Evolutionary conservation across 2,329 filamentous ascomycete species (phyloP), one percentile per base, ranked within the genome.

Genomic region (Xylaria sp.): DNA sequence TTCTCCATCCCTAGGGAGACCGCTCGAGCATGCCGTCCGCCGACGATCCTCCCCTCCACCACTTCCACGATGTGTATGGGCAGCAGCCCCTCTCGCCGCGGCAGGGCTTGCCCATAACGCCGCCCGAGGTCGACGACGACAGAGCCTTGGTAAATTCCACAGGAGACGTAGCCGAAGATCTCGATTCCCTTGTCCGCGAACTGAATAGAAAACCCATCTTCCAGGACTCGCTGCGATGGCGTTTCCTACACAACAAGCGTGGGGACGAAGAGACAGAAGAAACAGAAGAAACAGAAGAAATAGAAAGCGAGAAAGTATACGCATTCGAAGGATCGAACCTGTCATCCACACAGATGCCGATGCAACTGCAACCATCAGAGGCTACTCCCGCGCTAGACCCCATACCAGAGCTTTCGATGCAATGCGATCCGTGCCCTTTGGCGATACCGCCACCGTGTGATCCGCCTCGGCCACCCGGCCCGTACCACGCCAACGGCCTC

Each of bases 1-100:
- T 69, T 70, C 62, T 64, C 64, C 64, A 66, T 69, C 64, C 52
- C 43, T 46, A 58, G 60, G 62, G 68, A 67, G 67, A 60, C 64
- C 52, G 63, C 59, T 68, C 65, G 63, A 65, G 61, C 58, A 67
- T 62, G 47, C 38, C 55, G 21, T 51, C 58, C 54, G 63, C 67
- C 54, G 62, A 67, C 38, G 67, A 72, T 35, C 63, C 66, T 23
- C 58, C 62, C 33, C 58, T 53, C 43, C 19, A 46, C 60, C 56
- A 51, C 43, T 49, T 57, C 11, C 58, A 35, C 48, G 49, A 66
- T 21, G 23, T 40, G 11, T 48, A 53, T 29, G 27, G 29, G 33
- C 62, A 29, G 17, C 52, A 19, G 10, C 33, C 54, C 7, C 43
- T 47, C 47, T 35, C 63, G 5, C 54, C 53, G 8, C 46, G 25